Evolutionary conservation across 202 grass and related monocot species (phyloP).

Genomic region (Saccharum hybrid): DNA sequence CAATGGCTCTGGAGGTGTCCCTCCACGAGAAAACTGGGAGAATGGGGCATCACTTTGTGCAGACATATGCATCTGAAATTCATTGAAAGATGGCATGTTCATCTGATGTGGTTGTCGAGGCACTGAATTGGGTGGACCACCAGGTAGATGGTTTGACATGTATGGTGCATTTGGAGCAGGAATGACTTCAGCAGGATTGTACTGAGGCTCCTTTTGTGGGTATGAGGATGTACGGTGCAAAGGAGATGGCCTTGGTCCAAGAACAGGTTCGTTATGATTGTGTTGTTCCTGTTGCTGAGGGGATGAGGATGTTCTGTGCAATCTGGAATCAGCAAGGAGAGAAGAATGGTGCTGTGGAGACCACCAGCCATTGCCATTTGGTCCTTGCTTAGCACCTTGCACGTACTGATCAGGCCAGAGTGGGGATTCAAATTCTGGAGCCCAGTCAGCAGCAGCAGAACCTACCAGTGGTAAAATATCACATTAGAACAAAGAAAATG

Average conservation of each 20-base stretch:
- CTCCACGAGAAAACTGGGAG: constrained; percentile 12
- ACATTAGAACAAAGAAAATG: constrained; percentile 4
- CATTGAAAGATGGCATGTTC: constrained; percentile 18
- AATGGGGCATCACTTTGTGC: constrained; percentile 19
- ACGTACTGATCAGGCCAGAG: constrained; percentile 51
- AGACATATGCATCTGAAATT: constrained; percentile 39
- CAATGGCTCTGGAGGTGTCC: background rate
- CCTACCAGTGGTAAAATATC: constrained; percentile 34
- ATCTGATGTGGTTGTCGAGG: background rate
- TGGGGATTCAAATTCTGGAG: constrained; percentile 46
- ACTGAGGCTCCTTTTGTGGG: constrained; percentile 71
- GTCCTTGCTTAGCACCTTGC: constrained; percentile 46
- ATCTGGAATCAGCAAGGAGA: constrained; percentile 49
- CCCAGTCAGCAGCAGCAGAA: constrained; percentile 56
- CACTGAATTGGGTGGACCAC: constrained; percentile 15
- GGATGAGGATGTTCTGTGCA: constrained; percentile 67
- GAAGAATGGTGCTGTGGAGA: constrained; percentile 49
- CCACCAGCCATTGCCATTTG: constrained; percentile 55
- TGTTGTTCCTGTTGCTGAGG: constrained; percentile 58
- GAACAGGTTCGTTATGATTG: constrained; percentile 48
- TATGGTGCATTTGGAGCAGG: constrained; percentile 28
- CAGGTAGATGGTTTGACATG: background rate
- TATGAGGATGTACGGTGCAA: constrained; percentile 73
- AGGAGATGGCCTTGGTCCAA: constrained; percentile 49
- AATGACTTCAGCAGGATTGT: constrained; percentile 58